Conservation (phyloP, 2,329 filamentous ascomycete genomes). For the Ophiostoma perfectum region DNA sequence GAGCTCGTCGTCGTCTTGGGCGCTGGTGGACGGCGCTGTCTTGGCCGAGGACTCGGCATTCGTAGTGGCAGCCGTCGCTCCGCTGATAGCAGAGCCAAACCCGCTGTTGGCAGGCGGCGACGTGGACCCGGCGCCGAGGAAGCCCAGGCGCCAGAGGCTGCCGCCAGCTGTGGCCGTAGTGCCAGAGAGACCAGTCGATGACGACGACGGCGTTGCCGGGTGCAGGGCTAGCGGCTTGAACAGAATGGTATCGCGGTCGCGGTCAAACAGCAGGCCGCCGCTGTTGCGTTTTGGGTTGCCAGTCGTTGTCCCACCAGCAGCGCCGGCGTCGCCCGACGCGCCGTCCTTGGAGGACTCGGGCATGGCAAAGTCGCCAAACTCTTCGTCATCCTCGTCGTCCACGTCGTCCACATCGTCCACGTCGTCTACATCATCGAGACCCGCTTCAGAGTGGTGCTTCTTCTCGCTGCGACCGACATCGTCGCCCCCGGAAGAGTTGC, state of each 20-base stretch:
- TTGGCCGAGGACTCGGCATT: neutral
- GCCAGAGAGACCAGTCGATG: neutral
- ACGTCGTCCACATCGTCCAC: slow-evolving; percentile 46
- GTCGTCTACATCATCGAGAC: slow-evolving; percentile 29
- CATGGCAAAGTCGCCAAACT: slow-evolving; percentile 65
- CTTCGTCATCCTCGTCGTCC: slow-evolving; percentile 55
- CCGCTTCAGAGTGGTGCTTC: slow-evolving; percentile 48
- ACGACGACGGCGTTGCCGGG: slow-evolving; percentile 33
- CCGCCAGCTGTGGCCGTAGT: slow-evolving; percentile 10
- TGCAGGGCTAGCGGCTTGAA: slow-evolving; percentile 53
- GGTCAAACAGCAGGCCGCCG: slow-evolving; percentile 27
- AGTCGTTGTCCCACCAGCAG: slow-evolving; percentile 21
- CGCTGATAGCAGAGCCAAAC: neutral
- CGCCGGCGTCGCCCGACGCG: neutral
- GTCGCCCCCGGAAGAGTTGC: slow-evolving; percentile 29
- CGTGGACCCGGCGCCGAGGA: slow-evolving; percentile 23
- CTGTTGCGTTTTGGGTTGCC: slow-evolving; percentile 12
- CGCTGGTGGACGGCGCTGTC: neutral
- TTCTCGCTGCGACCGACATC: slow-evolving; percentile 31
- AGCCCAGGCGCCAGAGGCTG: slow-evolving; percentile 44
- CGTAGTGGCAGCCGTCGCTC: slow-evolving; percentile 7
- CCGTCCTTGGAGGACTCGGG: slow-evolving; percentile 44
- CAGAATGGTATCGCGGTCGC: slow-evolving; percentile 40
- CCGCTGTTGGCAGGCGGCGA: slow-evolving; percentile 7
- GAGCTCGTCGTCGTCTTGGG: slow-evolving; percentile 27